Percentiles rank a stretch among this genome's conserved stretches.
Evolutionary conservation across 2,329 filamentous ascomycete species (phyloP).

Genomic region (Grosmannia serpens): DNA sequence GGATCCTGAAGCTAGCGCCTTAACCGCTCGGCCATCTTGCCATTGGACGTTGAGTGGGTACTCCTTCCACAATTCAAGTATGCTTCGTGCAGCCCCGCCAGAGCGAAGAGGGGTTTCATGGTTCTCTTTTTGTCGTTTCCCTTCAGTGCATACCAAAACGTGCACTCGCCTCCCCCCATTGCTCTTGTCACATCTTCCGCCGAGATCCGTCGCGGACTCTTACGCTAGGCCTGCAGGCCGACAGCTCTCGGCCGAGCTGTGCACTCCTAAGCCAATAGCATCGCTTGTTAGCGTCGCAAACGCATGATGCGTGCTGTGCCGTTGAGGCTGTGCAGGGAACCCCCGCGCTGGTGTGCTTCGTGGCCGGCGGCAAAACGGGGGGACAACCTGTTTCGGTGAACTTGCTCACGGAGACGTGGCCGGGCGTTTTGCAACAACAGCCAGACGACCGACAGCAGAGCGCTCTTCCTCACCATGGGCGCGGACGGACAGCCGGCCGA

Average conservation of each 20-base stretch:
- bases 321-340: not conserved
- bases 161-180: no score
- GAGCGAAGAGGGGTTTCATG: not conserved
- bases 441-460: no score
- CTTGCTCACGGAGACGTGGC: no score
- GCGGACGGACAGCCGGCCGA: not conserved
- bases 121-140: not conserved
- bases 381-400: no score
- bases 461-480: not conserved
- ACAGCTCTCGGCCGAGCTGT: not conserved
- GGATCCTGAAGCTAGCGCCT: slow-evolving; percentile 1
- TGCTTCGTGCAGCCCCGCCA: not conserved
- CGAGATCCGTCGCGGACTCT: no score
- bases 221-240: no score
- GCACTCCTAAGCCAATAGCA: not conserved
- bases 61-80: not conserved
- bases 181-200: no score
- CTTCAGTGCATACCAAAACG: no score
- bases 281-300: not conserved
- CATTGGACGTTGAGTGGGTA: not conserved
- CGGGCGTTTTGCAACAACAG: no score
- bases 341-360: not conserved
- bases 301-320: not conserved
- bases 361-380: no score
- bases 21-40: slow-evolving; percentile 3